Percentiles rank a stretch among this genome's conserved stretches.
These are phyloP conservation scores for Puccinia polysora DNA, from an alignment of 1,284 basidiomycete genomes.

Conservation along the genomic window DNA sequence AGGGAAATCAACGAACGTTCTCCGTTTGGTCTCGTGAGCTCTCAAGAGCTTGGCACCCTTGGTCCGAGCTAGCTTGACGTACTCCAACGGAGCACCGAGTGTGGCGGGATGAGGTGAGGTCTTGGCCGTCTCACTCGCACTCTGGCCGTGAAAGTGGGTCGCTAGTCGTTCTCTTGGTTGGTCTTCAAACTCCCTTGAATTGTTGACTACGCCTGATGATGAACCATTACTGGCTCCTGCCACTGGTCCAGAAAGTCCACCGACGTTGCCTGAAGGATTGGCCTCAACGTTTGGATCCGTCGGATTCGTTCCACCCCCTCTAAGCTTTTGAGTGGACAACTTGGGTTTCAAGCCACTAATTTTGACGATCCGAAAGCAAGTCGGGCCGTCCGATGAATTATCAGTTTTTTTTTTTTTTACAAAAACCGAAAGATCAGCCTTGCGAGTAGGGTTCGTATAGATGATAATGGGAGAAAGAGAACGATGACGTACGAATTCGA, in stretches of 20 bases:
- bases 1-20: conserved; percentile 60
- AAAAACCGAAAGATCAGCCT: too few species aligned
- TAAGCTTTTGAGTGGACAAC: too few species aligned
- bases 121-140: conserved; percentile 16
- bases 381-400: too few species aligned
- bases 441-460: too few species aligned
- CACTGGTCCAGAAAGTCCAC: too few species aligned
- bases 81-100: conserved; percentile 59
- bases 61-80: conserved; percentile 81
- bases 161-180: conserved; percentile 40
- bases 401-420: too few species aligned
- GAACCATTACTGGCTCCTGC: too few species aligned
- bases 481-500: not conserved
- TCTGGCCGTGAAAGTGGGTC: conserved; percentile 37
- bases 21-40: conserved; percentile 75
- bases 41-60: conserved; percentile 74
- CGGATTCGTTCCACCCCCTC: too few species aligned
- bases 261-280: too few species aligned
- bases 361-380: not conserved
- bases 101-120: conserved; percentile 40
- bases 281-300: too few species aligned
- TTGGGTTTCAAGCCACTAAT: not conserved
- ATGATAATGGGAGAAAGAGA: too few species aligned
- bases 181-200: conserved; percentile 4
- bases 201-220: too few species aligned